Evolutionary conservation across 2,329 filamentous ascomycete species (phyloP), one percentile per base, ranked within the genome.

Genomic region (Periconia digitata): DNA sequence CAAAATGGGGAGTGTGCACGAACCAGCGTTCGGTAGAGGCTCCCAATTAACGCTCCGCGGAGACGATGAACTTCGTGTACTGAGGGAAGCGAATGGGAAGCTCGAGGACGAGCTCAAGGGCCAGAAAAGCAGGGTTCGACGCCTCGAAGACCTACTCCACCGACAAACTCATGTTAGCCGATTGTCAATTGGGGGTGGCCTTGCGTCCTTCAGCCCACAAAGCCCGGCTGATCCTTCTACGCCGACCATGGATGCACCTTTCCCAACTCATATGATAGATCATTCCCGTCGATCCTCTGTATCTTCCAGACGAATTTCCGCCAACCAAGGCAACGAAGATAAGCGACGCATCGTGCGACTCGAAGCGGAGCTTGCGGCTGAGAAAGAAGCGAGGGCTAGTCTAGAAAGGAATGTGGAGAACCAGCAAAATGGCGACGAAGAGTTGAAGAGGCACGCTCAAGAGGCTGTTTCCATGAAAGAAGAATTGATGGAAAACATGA

Each of bases 1-100:
- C 77, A 96, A 96, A 67, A 94, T 95, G 65, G 94, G 94, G 15
- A 97, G 94, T 65, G 82, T 97, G 32, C 91, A 96, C 62, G 94
- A 97, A 67, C 86, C 87, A n/a, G 84, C 84, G 2, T 81, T 96
- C 52, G 90, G 90, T n/a, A 85, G 87, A 62, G 95, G 89, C 56
- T 92, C 90, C 1, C 64, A 69, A 29, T 80, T 96, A 8, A 74
- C 96, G 61, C 82, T 95, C 13, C 85, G 90, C 34, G 91, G 90
- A n/a, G 88, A 94, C 53, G 90, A 95, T 61, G 92, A 96, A 54
- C 77, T 92, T 53, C 80, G 73, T 29, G 64, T 74, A 12, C 58
- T 79, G 3, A 72, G 72, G 42, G 76, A 78, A 47, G 71, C 68
- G 17, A 78, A 78, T 88, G 27, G 81, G 79, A 65, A 87, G 77